A percentile compares a stretch with the other conserved stretches of the same genome.
phyloP scores from a whole-genome alignment of 805 yeast genomes.

The Saturnispora zaruensis region DNA sequence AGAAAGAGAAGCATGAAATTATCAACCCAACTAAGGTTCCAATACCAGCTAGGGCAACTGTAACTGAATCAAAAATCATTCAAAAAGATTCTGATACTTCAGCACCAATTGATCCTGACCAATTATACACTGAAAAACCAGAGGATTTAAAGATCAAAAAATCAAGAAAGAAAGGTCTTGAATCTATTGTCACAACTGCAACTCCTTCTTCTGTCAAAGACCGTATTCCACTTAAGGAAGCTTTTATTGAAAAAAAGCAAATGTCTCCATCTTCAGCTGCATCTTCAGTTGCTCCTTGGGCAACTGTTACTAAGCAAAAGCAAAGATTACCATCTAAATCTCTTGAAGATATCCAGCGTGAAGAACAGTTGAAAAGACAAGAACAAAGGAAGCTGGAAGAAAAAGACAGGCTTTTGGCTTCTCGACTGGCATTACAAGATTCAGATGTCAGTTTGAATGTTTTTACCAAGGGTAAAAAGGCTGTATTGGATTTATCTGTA shows the following conservation, averaged over 20 bases:
- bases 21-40: not conserved
- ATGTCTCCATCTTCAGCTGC: not conserved
- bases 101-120: not conserved
- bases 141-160: not conserved
- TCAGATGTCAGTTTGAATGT: slow-evolving; percentile 1
- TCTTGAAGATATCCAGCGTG: slow-evolving; percentile 54
- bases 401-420: slow-evolving; percentile 19
- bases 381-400: slow-evolving; percentile 18
- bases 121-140: not conserved
- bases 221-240: not conserved
- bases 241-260: not conserved
- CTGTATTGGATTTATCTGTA: slow-evolving; percentile 2
- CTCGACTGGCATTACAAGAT: slow-evolving; percentile 17
- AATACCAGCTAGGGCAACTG: not conserved
- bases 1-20: not conserved
- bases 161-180: not conserved
- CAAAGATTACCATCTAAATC: slow-evolving; percentile 36
- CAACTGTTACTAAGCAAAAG: slow-evolving; percentile 19
- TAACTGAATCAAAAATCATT: not conserved
- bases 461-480: slow-evolving; percentile 7
- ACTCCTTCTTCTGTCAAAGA: slow-evolving; percentile 50
- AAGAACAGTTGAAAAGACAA: slow-evolving; percentile 32
- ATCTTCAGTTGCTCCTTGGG: slow-evolving; percentile 29
- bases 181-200: slow-evolving; percentile 37
- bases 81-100: not conserved